Percentiles rank a stretch among this genome's conserved stretches.
phyloP scores from a whole-genome alignment of 352 stramenopile genomes.

The Globisporangium radiosum region DNA sequence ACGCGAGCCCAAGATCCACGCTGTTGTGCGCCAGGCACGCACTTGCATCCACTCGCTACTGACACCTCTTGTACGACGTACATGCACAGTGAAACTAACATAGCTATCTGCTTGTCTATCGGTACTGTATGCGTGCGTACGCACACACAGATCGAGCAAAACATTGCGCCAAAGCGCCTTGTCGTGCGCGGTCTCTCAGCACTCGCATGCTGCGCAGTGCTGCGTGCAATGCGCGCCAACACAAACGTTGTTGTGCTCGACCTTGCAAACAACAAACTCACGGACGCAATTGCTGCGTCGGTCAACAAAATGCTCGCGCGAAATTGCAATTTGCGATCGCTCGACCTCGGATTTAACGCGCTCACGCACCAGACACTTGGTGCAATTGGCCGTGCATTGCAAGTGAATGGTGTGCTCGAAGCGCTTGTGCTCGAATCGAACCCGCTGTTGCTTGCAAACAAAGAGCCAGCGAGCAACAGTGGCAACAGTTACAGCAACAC shows the following conservation, averaged over 20 bases:
- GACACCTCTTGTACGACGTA: too few relatives aligned
- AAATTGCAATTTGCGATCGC: constrained; percentile 42
- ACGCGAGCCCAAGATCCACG: constrained; percentile 34
- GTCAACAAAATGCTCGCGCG: constrained; percentile 47
- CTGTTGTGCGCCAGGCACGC: constrained; percentile 34
- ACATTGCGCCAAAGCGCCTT: constrained; percentile 38
- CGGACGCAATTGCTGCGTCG: constrained; percentile 27
- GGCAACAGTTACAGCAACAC: too few relatives aligned
- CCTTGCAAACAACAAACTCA: constrained; percentile 51
- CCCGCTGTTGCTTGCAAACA: constrained; percentile 27
- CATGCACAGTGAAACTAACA: too few relatives aligned
- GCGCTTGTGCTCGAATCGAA: constrained; percentile 60
- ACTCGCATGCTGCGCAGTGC: constrained; percentile 44
- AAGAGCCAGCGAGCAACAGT: constrained; percentile 7
- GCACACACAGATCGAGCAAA: constrained; percentile 31
- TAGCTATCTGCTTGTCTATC: too few relatives aligned
- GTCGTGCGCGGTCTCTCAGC: constrained; percentile 40
- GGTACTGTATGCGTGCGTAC: neutral
- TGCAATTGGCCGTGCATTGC: constrained; percentile 30
- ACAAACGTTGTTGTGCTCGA: constrained; percentile 49
- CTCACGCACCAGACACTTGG: constrained; percentile 33
- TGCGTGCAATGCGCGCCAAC: constrained; percentile 54
- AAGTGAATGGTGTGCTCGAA: constrained; percentile 39
- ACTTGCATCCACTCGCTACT: neutral
- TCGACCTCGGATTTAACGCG: constrained; percentile 55